Evolutionary conservation across 345 rosid genomes (phyloP).

Genomic region (Physaria fendleri): DNA sequence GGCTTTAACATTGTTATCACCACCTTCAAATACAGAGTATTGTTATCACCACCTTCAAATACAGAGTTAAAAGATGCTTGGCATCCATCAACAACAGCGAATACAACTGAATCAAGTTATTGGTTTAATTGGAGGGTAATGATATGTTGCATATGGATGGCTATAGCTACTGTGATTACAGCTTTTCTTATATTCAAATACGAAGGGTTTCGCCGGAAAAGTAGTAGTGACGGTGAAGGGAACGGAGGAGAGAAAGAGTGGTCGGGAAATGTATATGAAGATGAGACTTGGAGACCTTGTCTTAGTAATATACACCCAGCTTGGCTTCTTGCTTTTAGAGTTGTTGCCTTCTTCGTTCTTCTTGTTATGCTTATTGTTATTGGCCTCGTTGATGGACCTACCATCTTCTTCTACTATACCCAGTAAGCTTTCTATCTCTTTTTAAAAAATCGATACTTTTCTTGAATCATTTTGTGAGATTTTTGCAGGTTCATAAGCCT

Average conservation of each 20-base stretch:
- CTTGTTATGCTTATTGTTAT: constrained; percentile 42
- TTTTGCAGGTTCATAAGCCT: not conserved
- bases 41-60: constrained; percentile 14
- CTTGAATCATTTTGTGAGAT: not conserved
- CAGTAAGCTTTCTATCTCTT: constrained; percentile 60
- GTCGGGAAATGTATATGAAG: constrained; percentile 47
- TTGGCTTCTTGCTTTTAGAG: constrained; percentile 81
- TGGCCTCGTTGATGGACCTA: constrained; percentile 53
- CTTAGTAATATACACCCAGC: constrained; percentile 80
- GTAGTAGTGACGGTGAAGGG: constrained; percentile 27
- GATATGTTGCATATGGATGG: constrained; percentile 60
- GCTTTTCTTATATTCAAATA: constrained; percentile 55
- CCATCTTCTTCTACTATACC: constrained; percentile 87
- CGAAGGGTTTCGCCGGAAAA: constrained; percentile 38
- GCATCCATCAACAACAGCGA: constrained; percentile 31
- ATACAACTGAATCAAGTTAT: constrained; percentile 58
- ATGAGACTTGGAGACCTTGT: constrained; percentile 86
- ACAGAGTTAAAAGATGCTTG: constrained; percentile 33
- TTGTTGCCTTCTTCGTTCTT: constrained; percentile 60
- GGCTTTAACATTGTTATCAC: constrained; percentile 13
- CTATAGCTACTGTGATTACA: constrained; percentile 33
- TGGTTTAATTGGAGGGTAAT: constrained; percentile 94
- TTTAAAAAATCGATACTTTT: not conserved
- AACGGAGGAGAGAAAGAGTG: constrained; percentile 36
- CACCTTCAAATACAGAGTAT: constrained; percentile 26